Evolutionary conservation across 116 monocot genomes (phyloP), one percentile per base, ranked within the genome.

Genomic region (Dioscorea cayenensis): DNA sequence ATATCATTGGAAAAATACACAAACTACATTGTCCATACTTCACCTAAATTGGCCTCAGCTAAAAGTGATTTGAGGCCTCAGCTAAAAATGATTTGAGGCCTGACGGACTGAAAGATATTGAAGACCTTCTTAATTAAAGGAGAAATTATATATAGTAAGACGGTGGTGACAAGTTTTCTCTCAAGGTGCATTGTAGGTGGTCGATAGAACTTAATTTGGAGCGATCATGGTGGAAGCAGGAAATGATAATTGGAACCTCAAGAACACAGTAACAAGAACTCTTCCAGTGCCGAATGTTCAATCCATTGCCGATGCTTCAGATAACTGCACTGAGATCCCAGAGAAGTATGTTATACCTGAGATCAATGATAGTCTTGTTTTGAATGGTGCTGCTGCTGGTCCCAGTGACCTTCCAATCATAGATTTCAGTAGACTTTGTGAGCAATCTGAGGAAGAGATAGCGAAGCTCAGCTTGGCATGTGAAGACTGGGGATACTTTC

Each of bases 261-360:
- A 12, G 22, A 4, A 27, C 4, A 14, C 27, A 12, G 74, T 61
- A 49, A 71, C 66, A 49, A 60, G 71, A 28, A 78, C 78, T 7
- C 32, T 75, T 22, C 64, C 38, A 4, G 74, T 78, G 22, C 35
- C 19, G 0, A 83, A 75, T 51, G 75, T 83, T 43, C 83, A 83
- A 68, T 75, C 78, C 0, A 66, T 81, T 28, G 77, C 68, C 3
- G 81, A 32, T 7, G 81, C 72, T 12, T 13, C 64, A 13, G 22
- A 28, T 0, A 36, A 21, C 7, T 12, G 66, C 71, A 80, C 21
- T 0, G 79, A 76, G 9, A 38, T 79, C 49, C 58, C 72, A 0
- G 37, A 72, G 38, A 79, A 60, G 70, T 83, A 83, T 51, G 66
- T 76, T 18, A 72, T 75, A 55, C 76, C 67, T 17, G 83, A 83